phyloP scores from a whole-genome alignment of 768 basidiomycete genomes.

The Rubroboletus satanas region DNA sequence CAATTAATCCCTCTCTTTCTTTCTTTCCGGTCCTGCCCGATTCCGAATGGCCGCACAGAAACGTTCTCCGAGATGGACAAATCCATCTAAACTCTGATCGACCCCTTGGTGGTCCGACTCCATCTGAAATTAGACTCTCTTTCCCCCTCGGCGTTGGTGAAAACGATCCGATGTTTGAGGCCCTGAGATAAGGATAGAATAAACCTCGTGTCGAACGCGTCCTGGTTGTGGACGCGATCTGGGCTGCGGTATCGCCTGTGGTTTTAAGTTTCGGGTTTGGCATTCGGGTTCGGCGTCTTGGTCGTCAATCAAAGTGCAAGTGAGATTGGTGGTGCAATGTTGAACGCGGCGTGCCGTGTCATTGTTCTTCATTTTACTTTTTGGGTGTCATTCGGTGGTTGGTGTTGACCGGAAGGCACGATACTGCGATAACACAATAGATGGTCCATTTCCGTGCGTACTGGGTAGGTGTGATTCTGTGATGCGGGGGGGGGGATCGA shows the following conservation, averaged over 20 bases:
- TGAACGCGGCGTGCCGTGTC: no score
- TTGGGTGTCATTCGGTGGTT: no score
- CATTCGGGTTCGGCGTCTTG: neutral
- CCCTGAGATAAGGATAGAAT: neutral
- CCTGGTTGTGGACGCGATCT: neutral
- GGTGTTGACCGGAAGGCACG: no score
- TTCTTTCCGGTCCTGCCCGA: constrained; percentile 8
- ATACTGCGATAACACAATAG: no score
- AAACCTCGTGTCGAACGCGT: neutral
- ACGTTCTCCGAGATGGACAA: constrained; percentile 19
- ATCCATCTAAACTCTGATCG: constrained; percentile 20
- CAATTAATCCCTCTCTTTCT: neutral
- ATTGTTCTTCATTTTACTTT: no score
- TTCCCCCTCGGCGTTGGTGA: neutral
- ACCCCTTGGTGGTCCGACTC: neutral
- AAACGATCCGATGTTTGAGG: neutral
- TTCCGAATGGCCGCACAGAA: constrained; percentile 3
- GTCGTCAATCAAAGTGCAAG: no score
- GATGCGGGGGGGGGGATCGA: neutral
- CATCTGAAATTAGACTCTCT: neutral
- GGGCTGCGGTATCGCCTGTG: neutral
- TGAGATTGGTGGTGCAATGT: no score
- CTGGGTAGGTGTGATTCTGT: neutral
- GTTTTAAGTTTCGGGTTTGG: neutral
- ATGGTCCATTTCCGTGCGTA: neutral